phyloP scores from a whole-genome alignment of 2,329 filamentous ascomycete genomes.

The Myrmaecium sp. region DNA sequence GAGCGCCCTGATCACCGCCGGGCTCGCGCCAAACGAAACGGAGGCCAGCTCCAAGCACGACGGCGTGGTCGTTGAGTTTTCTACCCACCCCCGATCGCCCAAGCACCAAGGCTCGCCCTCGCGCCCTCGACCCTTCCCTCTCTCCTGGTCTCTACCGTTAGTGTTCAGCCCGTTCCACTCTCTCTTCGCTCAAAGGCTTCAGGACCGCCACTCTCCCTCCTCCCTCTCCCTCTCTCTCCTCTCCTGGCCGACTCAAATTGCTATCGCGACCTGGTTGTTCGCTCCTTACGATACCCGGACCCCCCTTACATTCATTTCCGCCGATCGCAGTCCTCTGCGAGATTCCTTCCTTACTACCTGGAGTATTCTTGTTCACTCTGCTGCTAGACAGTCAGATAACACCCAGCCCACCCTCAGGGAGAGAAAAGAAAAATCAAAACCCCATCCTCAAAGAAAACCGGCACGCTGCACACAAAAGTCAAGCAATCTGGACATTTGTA shows the following conservation, averaged over 20 bases:
- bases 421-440: not conserved
- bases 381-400: slow-evolving; percentile 15
- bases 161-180: slow-evolving; percentile 12
- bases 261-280: slow-evolving; percentile 12
- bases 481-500: too few relatives aligned
- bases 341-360: slow-evolving; percentile 6
- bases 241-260: slow-evolving; percentile 1
- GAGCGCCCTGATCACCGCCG: too few relatives aligned
- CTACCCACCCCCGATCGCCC: too few relatives aligned
- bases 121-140: not conserved
- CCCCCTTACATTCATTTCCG: slow-evolving; percentile 16
- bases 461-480: too few relatives aligned
- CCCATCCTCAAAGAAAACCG: too few relatives aligned
- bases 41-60: too few relatives aligned
- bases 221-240: slow-evolving; percentile 3
- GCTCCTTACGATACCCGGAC: slow-evolving; percentile 21
- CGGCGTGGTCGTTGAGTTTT: too few relatives aligned
- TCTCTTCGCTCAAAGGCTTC: slow-evolving; percentile 13
- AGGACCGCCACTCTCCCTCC: not conserved
- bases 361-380: slow-evolving; percentile 8
- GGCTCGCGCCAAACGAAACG: too few relatives aligned
- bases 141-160: slow-evolving; percentile 3
- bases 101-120: too few relatives aligned
- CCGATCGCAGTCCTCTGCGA: slow-evolving; percentile 1
- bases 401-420: too few relatives aligned